phyloP scores from a whole-genome alignment of 208 protist genomes.

The Acanthamoeba polyphaga region DNA sequence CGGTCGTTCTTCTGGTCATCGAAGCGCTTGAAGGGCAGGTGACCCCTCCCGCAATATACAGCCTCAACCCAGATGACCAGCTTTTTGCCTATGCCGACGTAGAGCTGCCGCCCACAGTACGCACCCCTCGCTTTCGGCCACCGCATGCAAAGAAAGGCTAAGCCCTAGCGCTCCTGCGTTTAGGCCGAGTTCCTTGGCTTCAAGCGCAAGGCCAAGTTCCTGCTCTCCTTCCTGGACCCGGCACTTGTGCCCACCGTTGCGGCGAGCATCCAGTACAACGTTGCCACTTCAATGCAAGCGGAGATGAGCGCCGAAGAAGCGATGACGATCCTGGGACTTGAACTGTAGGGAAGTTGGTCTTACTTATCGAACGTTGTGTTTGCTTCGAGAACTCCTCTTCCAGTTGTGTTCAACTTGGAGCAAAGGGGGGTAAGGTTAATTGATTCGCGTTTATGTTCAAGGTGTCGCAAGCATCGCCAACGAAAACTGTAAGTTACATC shows the following conservation, averaged over 20 bases:
- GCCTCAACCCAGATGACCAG: neutral
- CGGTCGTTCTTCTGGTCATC: constrained; percentile 18
- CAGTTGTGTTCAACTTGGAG: no score
- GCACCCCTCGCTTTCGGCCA: neutral
- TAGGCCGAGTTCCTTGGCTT: neutral
- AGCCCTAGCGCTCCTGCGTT: neutral
- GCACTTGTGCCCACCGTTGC: neutral
- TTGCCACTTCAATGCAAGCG: neutral
- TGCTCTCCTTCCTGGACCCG: neutral
- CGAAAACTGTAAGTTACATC: neutral
- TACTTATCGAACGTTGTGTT: no score
- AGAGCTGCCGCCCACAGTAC: neutral
- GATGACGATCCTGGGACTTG: neutral
- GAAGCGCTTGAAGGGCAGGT: neutral
- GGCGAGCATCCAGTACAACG: neutral
- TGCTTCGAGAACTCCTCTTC: no score
- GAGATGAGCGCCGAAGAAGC: constrained; percentile 31
- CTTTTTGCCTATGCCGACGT: neutral
- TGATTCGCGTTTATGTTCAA: neutral
- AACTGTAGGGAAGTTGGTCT: neutral
- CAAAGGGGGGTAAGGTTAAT: no score
- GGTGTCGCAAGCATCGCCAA: neutral
- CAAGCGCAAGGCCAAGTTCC: constrained; percentile 18
- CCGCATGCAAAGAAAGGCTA: no score
- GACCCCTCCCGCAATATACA: neutral